A percentile compares a stretch with the other conserved stretches of the same genome.
Conservation (phyloP, 1,139 yeast genomes). For the Geotrichum bryndzae region DNA sequence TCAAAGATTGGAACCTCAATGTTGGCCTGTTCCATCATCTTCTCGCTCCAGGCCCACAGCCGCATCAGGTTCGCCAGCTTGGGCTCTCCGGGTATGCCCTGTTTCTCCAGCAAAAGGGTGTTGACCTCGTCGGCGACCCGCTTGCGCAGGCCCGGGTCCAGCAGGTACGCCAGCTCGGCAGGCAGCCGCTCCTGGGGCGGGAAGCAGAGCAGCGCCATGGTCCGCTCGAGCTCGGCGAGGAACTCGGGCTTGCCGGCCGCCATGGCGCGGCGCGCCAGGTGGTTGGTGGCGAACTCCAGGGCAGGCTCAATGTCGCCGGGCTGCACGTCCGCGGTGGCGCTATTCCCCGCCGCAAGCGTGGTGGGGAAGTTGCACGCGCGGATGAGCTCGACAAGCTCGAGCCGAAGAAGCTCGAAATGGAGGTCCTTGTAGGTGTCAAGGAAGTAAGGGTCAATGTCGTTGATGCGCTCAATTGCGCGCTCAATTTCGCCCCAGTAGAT, state of each 20-base stretch:
- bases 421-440: constrained; percentile 33
- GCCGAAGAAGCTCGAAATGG: constrained; percentile 36
- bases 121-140: constrained; percentile 37
- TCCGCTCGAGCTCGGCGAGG: constrained; percentile 34
- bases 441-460: constrained; percentile 37
- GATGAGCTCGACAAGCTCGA: constrained; percentile 39
- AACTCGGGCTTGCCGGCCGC: constrained; percentile 19
- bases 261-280: constrained; percentile 36
- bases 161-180: constrained; percentile 31
- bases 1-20: constrained; percentile 18
- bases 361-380: constrained; percentile 21
- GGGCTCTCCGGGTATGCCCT: constrained; percentile 33
- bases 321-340: constrained; percentile 12
- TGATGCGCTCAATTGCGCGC: constrained; percentile 36
- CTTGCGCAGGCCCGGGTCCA: constrained; percentile 33
- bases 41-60: constrained; percentile 35
- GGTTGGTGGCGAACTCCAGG: constrained; percentile 37
- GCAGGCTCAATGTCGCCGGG: constrained; percentile 29
- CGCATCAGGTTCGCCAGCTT: constrained; percentile 33
- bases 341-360: background rate
- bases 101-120: constrained; percentile 33
- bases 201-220: constrained; percentile 40
- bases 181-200: constrained; percentile 32
- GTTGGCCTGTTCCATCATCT: constrained; percentile 23
- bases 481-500: constrained; percentile 35